phyloP scores from a whole-genome alignment of 805 yeast species.

The Ogataea neopini region DNA sequence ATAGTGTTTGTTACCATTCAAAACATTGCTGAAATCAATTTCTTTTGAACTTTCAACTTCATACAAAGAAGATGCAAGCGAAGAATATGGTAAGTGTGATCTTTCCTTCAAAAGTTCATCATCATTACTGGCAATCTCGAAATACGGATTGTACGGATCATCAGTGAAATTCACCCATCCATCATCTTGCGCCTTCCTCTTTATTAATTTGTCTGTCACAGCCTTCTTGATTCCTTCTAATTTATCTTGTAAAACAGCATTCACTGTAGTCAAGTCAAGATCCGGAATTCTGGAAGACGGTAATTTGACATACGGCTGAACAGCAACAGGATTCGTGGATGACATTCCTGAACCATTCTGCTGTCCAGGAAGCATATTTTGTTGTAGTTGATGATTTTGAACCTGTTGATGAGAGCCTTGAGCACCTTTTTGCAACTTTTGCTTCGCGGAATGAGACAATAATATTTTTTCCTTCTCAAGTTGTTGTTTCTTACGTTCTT shows the following conservation, averaged over 20 bases:
- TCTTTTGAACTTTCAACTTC: constrained; percentile 64
- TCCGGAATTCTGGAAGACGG: constrained; percentile 95
- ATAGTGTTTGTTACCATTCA: constrained; percentile 46
- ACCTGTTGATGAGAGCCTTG: constrained; percentile 27
- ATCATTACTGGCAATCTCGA: constrained; percentile 62
- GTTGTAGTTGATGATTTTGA: constrained; percentile 22
- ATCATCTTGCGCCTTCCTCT: constrained; percentile 65
- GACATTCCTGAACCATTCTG: constrained; percentile 7
- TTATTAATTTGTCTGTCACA: constrained; percentile 80
- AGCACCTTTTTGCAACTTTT: constrained; percentile 23
- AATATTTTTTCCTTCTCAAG: constrained; percentile 23
- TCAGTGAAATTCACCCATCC: constrained; percentile 86
- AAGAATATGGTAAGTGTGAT: constrained; percentile 74
- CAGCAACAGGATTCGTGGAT: constrained; percentile 36
- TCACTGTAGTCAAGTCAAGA: constrained; percentile 82
- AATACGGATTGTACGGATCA: constrained; percentile 79
- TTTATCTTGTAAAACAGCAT: constrained; percentile 69
- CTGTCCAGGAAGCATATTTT: constrained; percentile 8
- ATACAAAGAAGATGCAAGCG: constrained; percentile 68
- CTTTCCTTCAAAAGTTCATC: constrained; percentile 47
- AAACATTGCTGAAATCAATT: constrained; percentile 44
- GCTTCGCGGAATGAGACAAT: constrained; percentile 25
- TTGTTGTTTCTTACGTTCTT: constrained; percentile 23
- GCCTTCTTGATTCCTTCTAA: constrained; percentile 76
- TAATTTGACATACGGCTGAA: constrained; percentile 80